Evolutionary conservation across 768 basidiomycete species (phyloP).

Genomic region (Lyophyllum semitale): DNA sequence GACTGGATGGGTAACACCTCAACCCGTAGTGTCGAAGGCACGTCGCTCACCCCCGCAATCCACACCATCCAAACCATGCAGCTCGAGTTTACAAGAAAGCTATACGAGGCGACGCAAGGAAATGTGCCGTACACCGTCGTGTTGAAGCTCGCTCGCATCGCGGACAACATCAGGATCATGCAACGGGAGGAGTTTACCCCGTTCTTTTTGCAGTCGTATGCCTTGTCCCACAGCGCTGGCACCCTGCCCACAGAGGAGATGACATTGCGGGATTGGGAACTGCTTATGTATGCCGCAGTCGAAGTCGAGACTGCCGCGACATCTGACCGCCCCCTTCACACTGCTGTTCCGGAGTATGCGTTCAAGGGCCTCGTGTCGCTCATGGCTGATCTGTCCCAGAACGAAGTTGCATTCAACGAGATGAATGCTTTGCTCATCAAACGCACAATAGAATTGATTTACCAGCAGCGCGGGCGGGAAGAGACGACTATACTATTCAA

Average conservation of each 20-base stretch:
- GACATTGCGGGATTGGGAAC: conserved; percentile 43
- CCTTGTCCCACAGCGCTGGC: conserved; percentile 29
- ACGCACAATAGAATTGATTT: conserved; percentile 27
- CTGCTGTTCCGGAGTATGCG: conserved; percentile 24
- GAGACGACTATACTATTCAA: conserved; percentile 26
- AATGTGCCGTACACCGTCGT: conserved; percentile 27
- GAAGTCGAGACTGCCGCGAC: conserved; percentile 34
- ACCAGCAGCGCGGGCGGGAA: conserved; percentile 22
- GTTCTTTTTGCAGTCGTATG: conserved; percentile 48
- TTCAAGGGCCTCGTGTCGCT: conserved; percentile 45
- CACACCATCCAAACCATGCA: conserved; percentile 18
- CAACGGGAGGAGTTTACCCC: conserved; percentile 34
- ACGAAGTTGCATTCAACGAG: conserved; percentile 29
- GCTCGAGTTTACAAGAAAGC: conserved; percentile 22
- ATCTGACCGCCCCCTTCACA: conserved; percentile 23
- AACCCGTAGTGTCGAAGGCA: neutral
- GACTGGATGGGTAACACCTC: conserved; percentile 6
- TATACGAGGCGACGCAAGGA: conserved; percentile 21
- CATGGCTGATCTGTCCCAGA: conserved; percentile 39
- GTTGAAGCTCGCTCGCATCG: conserved; percentile 35
- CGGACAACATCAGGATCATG: conserved; percentile 31
- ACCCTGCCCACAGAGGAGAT: conserved; percentile 31
- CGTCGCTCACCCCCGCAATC: conserved; percentile 1
- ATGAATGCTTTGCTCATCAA: conserved; percentile 27
- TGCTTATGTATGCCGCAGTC: conserved; percentile 44